Percentiles rank a stretch among this genome's conserved stretches.
phyloP scores from a whole-genome alignment of 331 rosid species.

The Stylosanthes scabra region DNA sequence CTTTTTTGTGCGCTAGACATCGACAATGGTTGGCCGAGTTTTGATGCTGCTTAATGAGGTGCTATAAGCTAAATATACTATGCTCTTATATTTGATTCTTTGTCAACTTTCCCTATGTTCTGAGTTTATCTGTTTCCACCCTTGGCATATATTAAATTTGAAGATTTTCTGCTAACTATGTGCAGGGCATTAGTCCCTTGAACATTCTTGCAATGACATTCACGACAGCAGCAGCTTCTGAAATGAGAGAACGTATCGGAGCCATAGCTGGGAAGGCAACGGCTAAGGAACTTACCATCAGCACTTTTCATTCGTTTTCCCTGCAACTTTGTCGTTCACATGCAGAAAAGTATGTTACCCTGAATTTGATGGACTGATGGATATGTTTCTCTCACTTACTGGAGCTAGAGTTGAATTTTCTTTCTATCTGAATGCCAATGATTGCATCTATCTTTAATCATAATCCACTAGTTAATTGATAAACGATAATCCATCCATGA shows the following conservation, averaged over 20 bases:
- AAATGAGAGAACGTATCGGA: too few species aligned
- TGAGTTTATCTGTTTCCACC: not conserved
- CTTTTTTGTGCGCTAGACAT: conserved; percentile 67
- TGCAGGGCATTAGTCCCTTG: conserved; percentile 72
- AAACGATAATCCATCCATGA: conserved; percentile 7
- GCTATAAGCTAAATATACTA: conserved; percentile 20
- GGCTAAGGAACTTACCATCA: too few species aligned
- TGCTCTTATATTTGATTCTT: conserved; percentile 29
- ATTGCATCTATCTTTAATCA: conserved; percentile 11
- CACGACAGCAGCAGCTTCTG: too few species aligned
- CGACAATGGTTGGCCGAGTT: conserved; percentile 97
- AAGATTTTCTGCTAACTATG: conserved; percentile 16
- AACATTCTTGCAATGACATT: too few species aligned
- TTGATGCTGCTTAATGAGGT: conserved; percentile 92
- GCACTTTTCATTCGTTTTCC: conserved; percentile 96
- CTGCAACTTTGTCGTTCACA: too few species aligned
- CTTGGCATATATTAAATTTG: not conserved
- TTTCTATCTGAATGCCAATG: conserved; percentile 26
- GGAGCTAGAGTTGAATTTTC: conserved; percentile 24
- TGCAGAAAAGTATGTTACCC: conserved; percentile 70
- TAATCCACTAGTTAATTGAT: too few species aligned
- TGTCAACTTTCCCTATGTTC: conserved; percentile 10
- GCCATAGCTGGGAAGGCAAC: too few species aligned
- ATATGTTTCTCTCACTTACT: conserved; percentile 21
- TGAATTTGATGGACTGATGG: conserved; percentile 8